Evolutionary conservation across 2,329 filamentous ascomycete species (phyloP), one percentile per base, ranked within the genome.

Genomic region (Torrubiellomyces zombiae): DNA sequence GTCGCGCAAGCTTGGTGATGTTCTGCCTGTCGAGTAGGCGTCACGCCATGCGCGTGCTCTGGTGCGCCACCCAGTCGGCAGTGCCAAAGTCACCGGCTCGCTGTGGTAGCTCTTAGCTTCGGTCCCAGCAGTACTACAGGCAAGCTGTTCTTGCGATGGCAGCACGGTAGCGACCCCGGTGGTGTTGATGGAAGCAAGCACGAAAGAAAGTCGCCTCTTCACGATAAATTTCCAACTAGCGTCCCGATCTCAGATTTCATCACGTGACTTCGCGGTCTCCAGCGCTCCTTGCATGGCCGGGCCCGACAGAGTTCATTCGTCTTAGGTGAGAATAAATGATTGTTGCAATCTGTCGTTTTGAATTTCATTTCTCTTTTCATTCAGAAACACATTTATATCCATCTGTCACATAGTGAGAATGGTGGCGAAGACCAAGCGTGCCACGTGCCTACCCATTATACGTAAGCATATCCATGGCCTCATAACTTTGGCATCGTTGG

Each of bases 1-100:
- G 32, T 22, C n/a, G 32, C 16, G 20, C 20, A 18, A 18, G 16
- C 18, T 38, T 33, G 31, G 29, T 35, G 15, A 31, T 24, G 15
- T 30, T 18, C 16, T 36, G 38, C 35, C 36, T 35, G 35, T 41
- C 32, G 30, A 38, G 34, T 18, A 15, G 39, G 40, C 42, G 39
- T 34, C 40, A 47, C 48, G 47, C 48, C 42, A 36, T 35, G 46
- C 48, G 50, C 47, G 43, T 47, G 32, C 38, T 34, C 30, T 29
- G 37, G 44, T 47, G 44, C 48, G 45, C 38, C n/a, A n/a, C n/a
- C n/a, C n/a, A n/a, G n/a, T n/a, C n/a, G n/a, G n/a, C n/a, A n/a
- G n/a, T n/a, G n/a, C n/a, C n/a, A n/a, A n/a, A n/a, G n/a, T n/a
- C n/a, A n/a, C n/a, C n/a, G n/a, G n/a, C n/a, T n/a, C n/a, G n/a